A percentile compares a stretch with the other conserved stretches of the same genome.
phyloP scores from a whole-genome alignment of 2,329 filamentous ascomycete species.

The Trichophyton verrucosum region DNA sequence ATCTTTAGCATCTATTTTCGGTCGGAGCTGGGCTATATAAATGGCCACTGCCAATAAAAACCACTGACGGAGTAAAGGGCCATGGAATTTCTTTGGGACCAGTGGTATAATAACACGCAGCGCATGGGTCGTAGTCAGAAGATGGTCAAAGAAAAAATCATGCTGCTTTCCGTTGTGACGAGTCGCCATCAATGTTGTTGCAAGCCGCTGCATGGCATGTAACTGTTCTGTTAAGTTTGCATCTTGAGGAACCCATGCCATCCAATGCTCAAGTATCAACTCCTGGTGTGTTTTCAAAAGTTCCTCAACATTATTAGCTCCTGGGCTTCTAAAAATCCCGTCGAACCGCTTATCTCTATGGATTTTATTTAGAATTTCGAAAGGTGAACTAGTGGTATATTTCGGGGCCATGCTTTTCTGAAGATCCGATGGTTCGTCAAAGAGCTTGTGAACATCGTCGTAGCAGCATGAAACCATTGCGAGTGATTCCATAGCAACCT shows the following conservation, averaged over 20 bases:
- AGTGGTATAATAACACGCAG: slow-evolving; percentile 72
- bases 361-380: slow-evolving; percentile 60
- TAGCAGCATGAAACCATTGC: slow-evolving; percentile 53
- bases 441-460: slow-evolving; percentile 44
- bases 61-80: slow-evolving; percentile 70
- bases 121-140: slow-evolving; percentile 77
- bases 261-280: slow-evolving; percentile 76
- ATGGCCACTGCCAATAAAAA: slow-evolving; percentile 70
- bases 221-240: slow-evolving; percentile 51
- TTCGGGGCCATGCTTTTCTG: slow-evolving; percentile 36
- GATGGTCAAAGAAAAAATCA: slow-evolving; percentile 71
- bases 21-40: slow-evolving; percentile 65
- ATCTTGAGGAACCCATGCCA: slow-evolving; percentile 49
- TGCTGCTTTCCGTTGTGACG: slow-evolving; percentile 43
- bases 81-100: slow-evolving; percentile 59
- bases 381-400: slow-evolving; percentile 48
- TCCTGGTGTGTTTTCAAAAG: slow-evolving; percentile 59
- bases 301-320: slow-evolving; percentile 50
- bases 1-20: slow-evolving; percentile 50
- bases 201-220: slow-evolving; percentile 48
- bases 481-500: slow-evolving; percentile 79
- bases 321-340: slow-evolving; percentile 47
- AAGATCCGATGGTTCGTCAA: slow-evolving; percentile 63
- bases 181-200: slow-evolving; percentile 37
- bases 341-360: slow-evolving; percentile 58